phyloP scores from a whole-genome alignment of 352 stramenopile species.

The Globisporangium iwayamae region DNA sequence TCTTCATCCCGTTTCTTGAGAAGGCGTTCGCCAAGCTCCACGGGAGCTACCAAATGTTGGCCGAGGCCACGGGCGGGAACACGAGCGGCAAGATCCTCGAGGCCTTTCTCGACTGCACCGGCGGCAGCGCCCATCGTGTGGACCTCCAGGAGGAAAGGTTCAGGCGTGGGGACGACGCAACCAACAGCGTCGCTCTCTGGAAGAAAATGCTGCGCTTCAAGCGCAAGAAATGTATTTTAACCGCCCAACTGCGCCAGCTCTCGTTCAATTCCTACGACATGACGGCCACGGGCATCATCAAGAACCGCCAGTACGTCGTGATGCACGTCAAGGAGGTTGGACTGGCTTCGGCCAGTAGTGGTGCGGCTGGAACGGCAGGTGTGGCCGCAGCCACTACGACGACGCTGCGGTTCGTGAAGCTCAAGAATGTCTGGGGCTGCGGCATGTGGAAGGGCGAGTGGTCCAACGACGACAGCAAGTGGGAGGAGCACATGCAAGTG shows the following conservation, averaged over 20 bases:
- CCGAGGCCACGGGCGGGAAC: conserved; percentile 34
- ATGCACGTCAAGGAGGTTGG: conserved; percentile 64
- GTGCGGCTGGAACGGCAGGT: not conserved
- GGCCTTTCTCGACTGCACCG: conserved; percentile 87
- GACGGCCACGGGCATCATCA: conserved; percentile 60
- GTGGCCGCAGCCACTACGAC: not conserved
- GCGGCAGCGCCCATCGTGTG: conserved; percentile 73
- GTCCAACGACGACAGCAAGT: conserved; percentile 82
- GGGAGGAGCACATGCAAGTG: conserved; percentile 77
- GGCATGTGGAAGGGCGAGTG: conserved; percentile 82
- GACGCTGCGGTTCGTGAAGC: conserved; percentile 67
- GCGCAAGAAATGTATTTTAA: conserved; percentile 59
- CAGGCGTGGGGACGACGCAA: conserved; percentile 1
- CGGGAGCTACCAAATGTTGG: conserved; percentile 59
- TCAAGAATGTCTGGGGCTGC: conserved; percentile 77
- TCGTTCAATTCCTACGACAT: conserved; percentile 61
- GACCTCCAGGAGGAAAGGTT: conserved; percentile 54
- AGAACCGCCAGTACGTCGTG: conserved; percentile 77
- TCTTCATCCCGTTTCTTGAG: conserved; percentile 85
- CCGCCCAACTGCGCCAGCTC: conserved; percentile 62
- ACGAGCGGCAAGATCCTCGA: conserved; percentile 72
- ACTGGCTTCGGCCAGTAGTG: conserved; percentile 13
- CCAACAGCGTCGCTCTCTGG: conserved; percentile 44
- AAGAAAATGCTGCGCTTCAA: conserved; percentile 60
- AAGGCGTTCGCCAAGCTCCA: conserved; percentile 91